Conservation (phyloP, 352 stramenopile genomes). For the Phytophthora capsici region DNA sequence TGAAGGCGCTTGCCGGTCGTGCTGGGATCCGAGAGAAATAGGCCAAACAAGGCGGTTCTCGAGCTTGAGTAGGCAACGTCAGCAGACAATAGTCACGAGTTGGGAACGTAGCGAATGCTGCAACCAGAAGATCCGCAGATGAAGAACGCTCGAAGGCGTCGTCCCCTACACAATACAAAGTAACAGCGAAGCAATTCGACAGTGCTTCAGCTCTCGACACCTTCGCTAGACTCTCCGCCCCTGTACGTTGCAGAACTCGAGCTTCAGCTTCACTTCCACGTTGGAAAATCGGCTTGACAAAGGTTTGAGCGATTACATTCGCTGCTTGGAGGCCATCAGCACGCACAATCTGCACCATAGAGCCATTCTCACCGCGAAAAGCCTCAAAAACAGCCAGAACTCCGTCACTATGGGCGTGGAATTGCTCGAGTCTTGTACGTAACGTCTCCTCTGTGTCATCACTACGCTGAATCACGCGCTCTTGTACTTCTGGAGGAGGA, state of each 20-base stretch:
- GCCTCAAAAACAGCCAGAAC: constrained; percentile 58
- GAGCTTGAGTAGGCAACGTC: constrained; percentile 54
- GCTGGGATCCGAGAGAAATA: constrained; percentile 52
- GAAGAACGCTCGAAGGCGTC: constrained; percentile 50
- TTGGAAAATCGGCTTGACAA: constrained; percentile 58
- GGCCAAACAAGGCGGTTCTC: constrained; percentile 53
- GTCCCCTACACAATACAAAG: constrained; percentile 63
- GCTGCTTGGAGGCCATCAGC: constrained; percentile 64
- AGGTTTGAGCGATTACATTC: constrained; percentile 47
- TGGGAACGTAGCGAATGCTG: constrained; percentile 61
- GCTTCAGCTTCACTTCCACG: constrained; percentile 48
- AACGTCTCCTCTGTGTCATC: constrained; percentile 95
- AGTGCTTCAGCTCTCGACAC: constrained; percentile 48
- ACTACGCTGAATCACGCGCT: constrained; percentile 82
- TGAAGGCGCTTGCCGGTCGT: constrained; percentile 58
- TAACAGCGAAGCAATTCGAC: constrained; percentile 68
- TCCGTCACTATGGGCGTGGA: constrained; percentile 73
- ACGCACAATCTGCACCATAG: constrained; percentile 53
- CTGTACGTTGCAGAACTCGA: constrained; percentile 26
- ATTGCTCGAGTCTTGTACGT: constrained; percentile 88
- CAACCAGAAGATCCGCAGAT: constrained; percentile 49
- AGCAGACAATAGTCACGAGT: constrained; percentile 63
- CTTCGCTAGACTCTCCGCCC: constrained; percentile 34
- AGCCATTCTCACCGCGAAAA: constrained; percentile 14
- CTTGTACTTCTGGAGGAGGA: constrained; percentile 76